phyloP scores from a whole-genome alignment of 768 basidiomycete genomes.

The Royoungia palumana region DNA sequence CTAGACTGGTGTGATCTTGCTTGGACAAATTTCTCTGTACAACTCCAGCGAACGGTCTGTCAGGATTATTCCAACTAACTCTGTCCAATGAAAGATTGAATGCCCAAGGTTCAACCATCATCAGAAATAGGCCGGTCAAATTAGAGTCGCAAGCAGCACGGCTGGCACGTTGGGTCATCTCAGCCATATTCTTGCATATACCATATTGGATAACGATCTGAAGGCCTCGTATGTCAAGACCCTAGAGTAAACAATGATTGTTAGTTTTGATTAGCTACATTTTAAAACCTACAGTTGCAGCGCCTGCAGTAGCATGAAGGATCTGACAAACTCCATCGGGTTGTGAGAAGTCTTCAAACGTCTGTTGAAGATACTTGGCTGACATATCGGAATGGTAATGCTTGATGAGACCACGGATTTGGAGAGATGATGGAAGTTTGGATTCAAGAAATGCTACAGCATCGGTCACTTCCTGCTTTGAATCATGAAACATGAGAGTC shows the following conservation, averaged over 20 bases:
- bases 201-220: neutral
- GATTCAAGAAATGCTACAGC: constrained; percentile 6
- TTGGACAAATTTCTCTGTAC: constrained; percentile 1
- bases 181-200: neutral
- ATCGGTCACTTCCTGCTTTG: constrained; percentile 5
- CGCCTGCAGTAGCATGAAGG: constrained; percentile 22
- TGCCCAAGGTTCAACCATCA: constrained; percentile 1
- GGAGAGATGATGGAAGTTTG: constrained; percentile 7
- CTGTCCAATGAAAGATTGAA: neutral
- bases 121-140: neutral
- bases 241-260: neutral
- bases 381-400: constrained; percentile 33
- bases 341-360: constrained; percentile 19
- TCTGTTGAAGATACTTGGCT: constrained; percentile 17
- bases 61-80: neutral
- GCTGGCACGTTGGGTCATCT: neutral
- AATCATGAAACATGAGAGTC: constrained; percentile 17
- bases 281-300: constrained; percentile 17
- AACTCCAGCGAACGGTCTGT: neutral
- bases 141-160: neutral
- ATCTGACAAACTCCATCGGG: constrained; percentile 19
- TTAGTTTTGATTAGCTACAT: neutral
- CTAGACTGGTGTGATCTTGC: neutral
- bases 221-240: neutral
- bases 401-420: constrained; percentile 12